Evolutionary conservation across 78 protist genomes (phyloP).

Genomic region (Salpingoeca rosetta): DNA sequence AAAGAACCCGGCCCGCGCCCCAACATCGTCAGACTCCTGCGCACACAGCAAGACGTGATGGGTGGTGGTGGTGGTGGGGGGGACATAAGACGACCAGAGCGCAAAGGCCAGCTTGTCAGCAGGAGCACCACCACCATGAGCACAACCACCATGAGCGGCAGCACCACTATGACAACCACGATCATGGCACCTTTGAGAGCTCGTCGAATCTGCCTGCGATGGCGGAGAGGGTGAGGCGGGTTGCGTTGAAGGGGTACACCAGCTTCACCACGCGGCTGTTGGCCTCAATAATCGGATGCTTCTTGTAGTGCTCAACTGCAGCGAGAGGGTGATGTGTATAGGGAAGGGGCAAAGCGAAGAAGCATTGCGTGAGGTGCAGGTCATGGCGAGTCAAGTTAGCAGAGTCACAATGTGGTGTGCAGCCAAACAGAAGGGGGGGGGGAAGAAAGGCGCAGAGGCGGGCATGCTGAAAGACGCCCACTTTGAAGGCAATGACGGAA

Average conservation of each 20-base stretch:
- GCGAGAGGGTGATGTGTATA: neutral
- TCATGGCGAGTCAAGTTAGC: no score
- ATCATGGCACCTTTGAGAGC: neutral
- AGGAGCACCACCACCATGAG: no score
- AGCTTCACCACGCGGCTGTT: neutral
- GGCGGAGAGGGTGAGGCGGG: neutral
- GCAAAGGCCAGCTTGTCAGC: neutral
- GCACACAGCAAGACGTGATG: neutral
- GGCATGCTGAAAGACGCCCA: no score
- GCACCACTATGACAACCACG: no score
- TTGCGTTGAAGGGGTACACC: neutral
- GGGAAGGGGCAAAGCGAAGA: neutral
- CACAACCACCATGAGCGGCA: no score
- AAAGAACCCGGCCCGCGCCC: neutral
- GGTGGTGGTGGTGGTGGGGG: no score
- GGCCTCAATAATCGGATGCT: neutral
- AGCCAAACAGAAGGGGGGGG: no score
- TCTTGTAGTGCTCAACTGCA: neutral
- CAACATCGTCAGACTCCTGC: neutral
- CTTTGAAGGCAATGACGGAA: no score
- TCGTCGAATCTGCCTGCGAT: neutral
- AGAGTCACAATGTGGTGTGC: no score
- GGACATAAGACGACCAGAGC: no score
- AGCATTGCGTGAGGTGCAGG: no score
- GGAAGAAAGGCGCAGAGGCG: no score